Base-by-base conservation (phyloP, 2,329 filamentous ascomycete species). In the Alternaria solani region DNA sequence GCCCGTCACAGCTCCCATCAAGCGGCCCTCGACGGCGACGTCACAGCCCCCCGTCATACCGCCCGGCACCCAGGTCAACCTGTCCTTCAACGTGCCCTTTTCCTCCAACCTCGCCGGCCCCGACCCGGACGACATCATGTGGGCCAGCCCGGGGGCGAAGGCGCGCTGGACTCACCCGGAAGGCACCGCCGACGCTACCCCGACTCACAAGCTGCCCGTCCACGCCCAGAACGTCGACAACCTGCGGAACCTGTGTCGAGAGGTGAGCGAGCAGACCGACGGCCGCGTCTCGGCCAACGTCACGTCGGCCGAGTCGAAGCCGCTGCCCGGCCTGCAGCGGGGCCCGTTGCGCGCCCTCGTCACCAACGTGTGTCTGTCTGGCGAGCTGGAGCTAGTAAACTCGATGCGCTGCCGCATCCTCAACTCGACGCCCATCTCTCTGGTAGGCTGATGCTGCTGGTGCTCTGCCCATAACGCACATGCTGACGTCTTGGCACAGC, bases 41-140 rank as follows among this genome's bases (percentile, higher is more conserved):
- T 72, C 75, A 9, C 67, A 74, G 49, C 80, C 89, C 71, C 89
- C 91, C 67, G 88, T 90, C 59, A 89, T 90, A 66, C 84, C 89
- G 64, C 86, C 90, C 75, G 91, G 94, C 77, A 85, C 89, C 53
- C 89, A 88, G 67, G 92, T 98, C 80, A 93, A 96, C 80, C 90
- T 97, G 78, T 94, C 93, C 67, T 98, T 99, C 88, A 98, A 97
- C 78, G 91, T 99, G 49, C 95, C 95, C 62, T 97, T 98, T 81
- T 90, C 93, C 70, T 96, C 92, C 66, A 94, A 94, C 73, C 88
- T 99, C 63, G 88, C 92, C 64, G 95, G 95, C 34, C 95, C 95
- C 65, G 93, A 98, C 74, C 91, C 91, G 69, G 93, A 97, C 79
- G 94, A 98, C 80, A 92, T 99, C 73, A 87, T 98, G 62, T 94